Evolutionary conservation across 116 monocot species (phyloP).

Genomic region (Dioscorea cayenensis): DNA sequence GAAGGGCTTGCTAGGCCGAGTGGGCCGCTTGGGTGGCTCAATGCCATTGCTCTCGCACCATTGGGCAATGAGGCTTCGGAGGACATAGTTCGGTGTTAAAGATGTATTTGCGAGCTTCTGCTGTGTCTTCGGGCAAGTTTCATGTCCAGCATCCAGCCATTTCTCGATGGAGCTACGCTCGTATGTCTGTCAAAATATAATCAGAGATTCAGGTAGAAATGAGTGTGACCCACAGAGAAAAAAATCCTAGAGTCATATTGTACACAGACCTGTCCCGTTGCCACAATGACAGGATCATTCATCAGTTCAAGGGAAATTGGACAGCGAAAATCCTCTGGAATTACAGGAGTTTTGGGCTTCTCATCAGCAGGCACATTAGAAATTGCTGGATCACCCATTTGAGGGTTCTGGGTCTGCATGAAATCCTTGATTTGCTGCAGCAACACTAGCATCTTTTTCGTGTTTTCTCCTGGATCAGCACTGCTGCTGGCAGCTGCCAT

Average conservation of each 20-base stretch:
- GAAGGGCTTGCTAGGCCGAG: constrained; percentile 31
- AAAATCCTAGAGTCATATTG: background rate
- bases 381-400: constrained; percentile 39
- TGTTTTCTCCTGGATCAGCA: constrained; percentile 61
- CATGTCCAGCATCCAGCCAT: constrained; percentile 69
- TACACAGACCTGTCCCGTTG: constrained; percentile 83
- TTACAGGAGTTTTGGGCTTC: constrained; percentile 26
- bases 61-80: constrained; percentile 71
- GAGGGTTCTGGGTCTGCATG: constrained; percentile 59
- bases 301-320: constrained; percentile 91
- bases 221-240: background rate
- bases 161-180: constrained; percentile 67
- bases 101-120: constrained; percentile 54
- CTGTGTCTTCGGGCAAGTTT: constrained; percentile 83
- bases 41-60: constrained; percentile 84
- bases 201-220: background rate
- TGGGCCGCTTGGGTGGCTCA: constrained; percentile 58
- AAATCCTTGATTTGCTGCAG: constrained; percentile 87
- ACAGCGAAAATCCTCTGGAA: constrained; percentile 94
- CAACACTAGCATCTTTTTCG: constrained; percentile 78
- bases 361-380: constrained; percentile 16
- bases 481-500: constrained; percentile 56
- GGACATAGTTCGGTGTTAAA: constrained; percentile 69
- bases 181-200: constrained; percentile 50
- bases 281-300: constrained; percentile 94